Evolutionary conservation across 225 moss, liverwort and hornwort species (phyloP).

Genomic region (Polytrichum commune): DNA sequence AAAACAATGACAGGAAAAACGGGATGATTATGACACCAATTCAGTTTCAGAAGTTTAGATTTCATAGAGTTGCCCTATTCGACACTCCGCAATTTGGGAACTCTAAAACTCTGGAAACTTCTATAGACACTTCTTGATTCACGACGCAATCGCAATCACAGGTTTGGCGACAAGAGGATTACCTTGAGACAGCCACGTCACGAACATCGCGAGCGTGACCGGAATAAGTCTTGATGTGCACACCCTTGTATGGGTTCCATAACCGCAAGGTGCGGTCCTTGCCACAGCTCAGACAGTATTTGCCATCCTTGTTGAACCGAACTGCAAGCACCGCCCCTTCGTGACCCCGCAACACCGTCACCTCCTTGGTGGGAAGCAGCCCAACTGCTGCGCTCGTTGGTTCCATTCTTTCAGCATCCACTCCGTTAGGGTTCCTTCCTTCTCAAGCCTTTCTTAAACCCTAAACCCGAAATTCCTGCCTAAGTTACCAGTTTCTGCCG

Average conservation of each 20-base stretch:
- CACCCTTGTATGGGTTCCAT: constrained; percentile 77
- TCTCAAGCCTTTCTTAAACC: background rate
- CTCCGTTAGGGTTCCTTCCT: background rate
- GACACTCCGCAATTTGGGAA: too few species aligned
- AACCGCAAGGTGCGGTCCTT: constrained; percentile 76
- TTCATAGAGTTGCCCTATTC: too few species aligned
- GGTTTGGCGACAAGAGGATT: background rate
- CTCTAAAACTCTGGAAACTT: too few species aligned
- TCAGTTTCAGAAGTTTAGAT: too few species aligned
- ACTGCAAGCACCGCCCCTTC: constrained; percentile 84
- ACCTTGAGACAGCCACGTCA: constrained; percentile 78
- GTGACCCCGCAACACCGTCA: constrained; percentile 66
- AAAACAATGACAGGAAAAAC: too few species aligned
- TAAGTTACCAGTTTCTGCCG: too few species aligned
- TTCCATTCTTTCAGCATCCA: constrained; percentile 9
- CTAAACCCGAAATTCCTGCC: background rate
- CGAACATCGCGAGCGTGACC: constrained; percentile 87
- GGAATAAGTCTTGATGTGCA: constrained; percentile 73
- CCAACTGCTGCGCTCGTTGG: constrained; percentile 4
- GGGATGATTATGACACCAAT: too few species aligned
- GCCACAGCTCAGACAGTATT: constrained; percentile 84
- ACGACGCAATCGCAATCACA: background rate
- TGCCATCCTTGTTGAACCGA: constrained; percentile 82
- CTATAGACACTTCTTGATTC: background rate
- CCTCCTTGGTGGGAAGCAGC: constrained; percentile 62